Conservation (phyloP, 1,284 basidiomycete genomes). For the Earliella scabrosa region DNA sequence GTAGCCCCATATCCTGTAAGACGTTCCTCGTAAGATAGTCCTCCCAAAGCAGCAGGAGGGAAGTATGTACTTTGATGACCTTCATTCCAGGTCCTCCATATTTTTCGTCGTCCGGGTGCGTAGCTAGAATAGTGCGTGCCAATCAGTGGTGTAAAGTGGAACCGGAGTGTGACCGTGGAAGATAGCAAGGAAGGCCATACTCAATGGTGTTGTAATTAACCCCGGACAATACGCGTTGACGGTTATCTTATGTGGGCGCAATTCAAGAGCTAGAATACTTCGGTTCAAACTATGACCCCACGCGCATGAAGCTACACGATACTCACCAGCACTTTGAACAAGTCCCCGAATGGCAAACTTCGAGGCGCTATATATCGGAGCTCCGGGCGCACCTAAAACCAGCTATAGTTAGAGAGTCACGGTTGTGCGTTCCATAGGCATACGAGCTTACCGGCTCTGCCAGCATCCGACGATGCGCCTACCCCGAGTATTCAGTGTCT, state of each 20-base stretch:
- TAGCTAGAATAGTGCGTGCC: neutral
- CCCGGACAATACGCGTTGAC: slow-evolving; percentile 35
- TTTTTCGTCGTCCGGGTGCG: neutral
- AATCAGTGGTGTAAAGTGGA: neutral
- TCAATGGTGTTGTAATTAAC: slow-evolving; percentile 26
- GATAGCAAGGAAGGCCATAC: slow-evolving; percentile 7
- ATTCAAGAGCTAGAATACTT: slow-evolving; percentile 24
- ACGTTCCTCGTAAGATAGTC: neutral
- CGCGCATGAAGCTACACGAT: neutral
- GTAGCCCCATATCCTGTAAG: neutral
- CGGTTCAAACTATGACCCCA: too few relatives aligned
- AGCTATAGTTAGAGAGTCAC: too few relatives aligned
- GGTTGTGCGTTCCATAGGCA: too few relatives aligned
- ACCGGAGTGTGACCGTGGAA: too few relatives aligned
- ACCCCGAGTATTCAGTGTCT: too few relatives aligned
- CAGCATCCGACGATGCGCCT: too few relatives aligned
- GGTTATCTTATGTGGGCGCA: slow-evolving; percentile 27
- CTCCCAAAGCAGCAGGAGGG: neutral
- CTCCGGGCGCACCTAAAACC: slow-evolving; percentile 14
- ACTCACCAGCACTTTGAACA: slow-evolving; percentile 34
- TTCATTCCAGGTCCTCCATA: neutral
- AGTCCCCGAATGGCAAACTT: slow-evolving; percentile 40
- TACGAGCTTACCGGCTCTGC: too few relatives aligned
- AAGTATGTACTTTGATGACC: neutral
- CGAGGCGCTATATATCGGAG: slow-evolving; percentile 28